Conservation (phyloP, 1,284 basidiomycete genomes). For the Rhodotorula sp. region DNA sequence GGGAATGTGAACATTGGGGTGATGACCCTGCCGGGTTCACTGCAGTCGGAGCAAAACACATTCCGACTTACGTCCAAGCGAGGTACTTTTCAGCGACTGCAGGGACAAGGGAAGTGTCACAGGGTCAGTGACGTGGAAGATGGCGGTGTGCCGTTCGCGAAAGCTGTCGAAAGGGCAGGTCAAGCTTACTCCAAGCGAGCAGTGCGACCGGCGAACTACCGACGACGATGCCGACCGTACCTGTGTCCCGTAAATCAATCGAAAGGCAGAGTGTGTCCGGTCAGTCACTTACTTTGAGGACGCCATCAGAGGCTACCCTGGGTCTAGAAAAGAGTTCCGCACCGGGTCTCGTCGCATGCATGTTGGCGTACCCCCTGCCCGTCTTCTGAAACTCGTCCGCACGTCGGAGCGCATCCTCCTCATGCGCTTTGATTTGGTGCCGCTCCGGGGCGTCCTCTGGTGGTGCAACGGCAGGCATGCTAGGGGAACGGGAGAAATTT, state of each 20-base stretch:
- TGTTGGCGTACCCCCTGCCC: constrained; percentile 27
- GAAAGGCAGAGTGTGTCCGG: background rate
- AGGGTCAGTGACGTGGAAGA: background rate
- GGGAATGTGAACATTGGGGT: background rate
- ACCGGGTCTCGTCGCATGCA: constrained; percentile 50
- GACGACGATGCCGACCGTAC: constrained; percentile 39
- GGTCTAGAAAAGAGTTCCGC: background rate
- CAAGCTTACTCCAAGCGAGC: constrained; percentile 48
- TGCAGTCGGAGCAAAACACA: background rate
- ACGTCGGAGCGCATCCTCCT: constrained; percentile 12
- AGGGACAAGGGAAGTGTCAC: background rate
- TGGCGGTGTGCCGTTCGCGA: background rate
- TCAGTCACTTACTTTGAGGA: background rate
- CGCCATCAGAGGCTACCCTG: too few relatives aligned
- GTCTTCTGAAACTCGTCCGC: constrained; percentile 24
- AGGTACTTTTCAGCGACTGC: constrained; percentile 53
- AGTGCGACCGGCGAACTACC: constrained; percentile 50
- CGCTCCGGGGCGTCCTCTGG: constrained; percentile 3
- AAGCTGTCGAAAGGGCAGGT: background rate
- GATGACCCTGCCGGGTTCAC: background rate
- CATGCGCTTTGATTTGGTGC: constrained; percentile 18
- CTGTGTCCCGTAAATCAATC: background rate
- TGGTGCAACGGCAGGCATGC: constrained; percentile 11
- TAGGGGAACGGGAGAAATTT: background rate
- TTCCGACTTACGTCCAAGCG: constrained; percentile 46